Evolutionary conservation across 1,139 yeast genomes (phyloP).

Genomic region (Suhomyces maxii): DNA sequence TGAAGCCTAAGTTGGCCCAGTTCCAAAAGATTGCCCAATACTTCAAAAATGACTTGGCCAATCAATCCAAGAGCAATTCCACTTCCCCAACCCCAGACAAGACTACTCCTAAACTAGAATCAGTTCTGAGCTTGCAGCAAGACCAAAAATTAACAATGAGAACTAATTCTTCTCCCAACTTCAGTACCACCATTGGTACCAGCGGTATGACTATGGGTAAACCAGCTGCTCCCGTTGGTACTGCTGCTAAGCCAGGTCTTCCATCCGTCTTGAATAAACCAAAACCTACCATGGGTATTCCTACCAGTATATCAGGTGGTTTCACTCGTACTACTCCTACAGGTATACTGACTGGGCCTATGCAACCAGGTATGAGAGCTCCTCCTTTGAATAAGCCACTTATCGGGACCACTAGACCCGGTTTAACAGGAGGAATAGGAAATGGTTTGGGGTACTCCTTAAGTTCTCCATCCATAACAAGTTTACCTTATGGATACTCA

Average conservation of each 20-base stretch:
- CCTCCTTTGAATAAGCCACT: slow-evolving; percentile 5
- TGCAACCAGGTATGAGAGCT: slow-evolving; percentile 9
- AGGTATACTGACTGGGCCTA: slow-evolving; percentile 4
- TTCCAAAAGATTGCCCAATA: slow-evolving; percentile 41
- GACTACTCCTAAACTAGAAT: not conserved
- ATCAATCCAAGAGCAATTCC: slow-evolving; percentile 19
- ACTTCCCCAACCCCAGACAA: slow-evolving; percentile 12
- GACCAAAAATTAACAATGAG: not conserved
- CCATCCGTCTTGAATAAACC: slow-evolving; percentile 2
- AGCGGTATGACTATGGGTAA: not conserved
- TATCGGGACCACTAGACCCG: slow-evolving; percentile 4
- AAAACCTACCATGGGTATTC: slow-evolving; percentile 4
- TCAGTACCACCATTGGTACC: not conserved
- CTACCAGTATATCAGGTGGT: slow-evolving; percentile 6
- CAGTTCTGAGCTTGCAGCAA: not conserved
- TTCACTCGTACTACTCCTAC: slow-evolving; percentile 9
- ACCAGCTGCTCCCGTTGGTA: not conserved
- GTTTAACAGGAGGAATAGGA: slow-evolving; percentile 7
- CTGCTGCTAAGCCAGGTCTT: slow-evolving; percentile 1
- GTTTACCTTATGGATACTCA: slow-evolving; percentile 14
- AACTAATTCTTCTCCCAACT: slow-evolving; percentile 5
- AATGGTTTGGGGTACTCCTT: slow-evolving; percentile 7
- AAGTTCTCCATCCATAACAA: slow-evolving; percentile 9
- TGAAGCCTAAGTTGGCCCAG: slow-evolving; percentile 34
- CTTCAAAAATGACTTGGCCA: slow-evolving; percentile 38